Base-by-base conservation (phyloP, 1,284 basidiomycete species). In the Coniophora puteana region DNA sequence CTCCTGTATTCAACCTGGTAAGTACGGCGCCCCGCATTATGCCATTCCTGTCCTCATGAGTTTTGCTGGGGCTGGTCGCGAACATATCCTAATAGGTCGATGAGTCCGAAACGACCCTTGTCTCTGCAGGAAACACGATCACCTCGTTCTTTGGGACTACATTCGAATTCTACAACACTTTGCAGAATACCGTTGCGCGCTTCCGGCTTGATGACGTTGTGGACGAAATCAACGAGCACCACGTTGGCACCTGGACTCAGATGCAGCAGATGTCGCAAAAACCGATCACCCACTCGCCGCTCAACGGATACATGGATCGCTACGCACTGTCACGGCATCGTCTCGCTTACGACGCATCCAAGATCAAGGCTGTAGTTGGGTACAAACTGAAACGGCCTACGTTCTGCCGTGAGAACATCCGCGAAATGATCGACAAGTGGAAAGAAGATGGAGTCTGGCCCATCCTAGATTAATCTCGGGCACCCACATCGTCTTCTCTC, bases 191-290 rank as follows among this genome's bases (percentile, higher is more conserved):
- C 10, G 58, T 83, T 37, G 76, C 83, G 32, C 40, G 76, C 74
- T 64, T 78, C 57, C 72, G 66, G 53, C 74, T 83, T 31, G 77
- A 84, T 30, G 85, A 89, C 49, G 66, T 79, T 44, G 77, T 92
- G 3, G 89, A 93, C 54, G 89, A 93, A 38, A 89, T 92, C 55
- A 93, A 93, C 57, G 90, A 93, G 58, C 79, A 81, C 51, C 92
- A 94, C 57, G 84, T 93, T 31, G 72, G 79, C 46, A 82, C 79
- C 5, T 95, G 92, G 92, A 85, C 80, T 2, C 74, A 87, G 51
- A 92, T 95, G 87, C 71, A 92, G 45, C 68, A 69, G 14, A 75
- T 68, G 36, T 86, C 89, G 13, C 71, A 79, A 36, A 89, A 89
- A 28, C 87, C 87, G 0, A 76, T 92, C 43, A 67, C 74, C 4